phyloP scores from a whole-genome alignment of 2,329 filamentous ascomycete species.

The Aurifilum marmelostoma region DNA sequence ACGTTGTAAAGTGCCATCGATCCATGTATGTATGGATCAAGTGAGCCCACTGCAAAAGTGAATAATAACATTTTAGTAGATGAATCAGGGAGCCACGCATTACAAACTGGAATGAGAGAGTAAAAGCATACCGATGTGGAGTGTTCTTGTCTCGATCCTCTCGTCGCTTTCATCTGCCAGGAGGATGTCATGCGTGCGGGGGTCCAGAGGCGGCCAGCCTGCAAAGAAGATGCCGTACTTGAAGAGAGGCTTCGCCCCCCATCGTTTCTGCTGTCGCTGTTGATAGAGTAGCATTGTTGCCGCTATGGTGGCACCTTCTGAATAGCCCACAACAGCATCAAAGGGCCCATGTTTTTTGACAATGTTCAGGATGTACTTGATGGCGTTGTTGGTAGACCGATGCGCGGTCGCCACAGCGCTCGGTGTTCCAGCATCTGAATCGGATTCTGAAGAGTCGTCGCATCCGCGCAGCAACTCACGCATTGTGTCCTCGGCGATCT shows the following conservation, averaged over 20 bases:
- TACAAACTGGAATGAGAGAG: conserved; percentile 9
- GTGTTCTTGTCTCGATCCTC: conserved; percentile 55
- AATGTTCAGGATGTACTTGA: conserved; percentile 41
- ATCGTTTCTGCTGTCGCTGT: conserved; percentile 37
- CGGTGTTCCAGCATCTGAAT: neutral
- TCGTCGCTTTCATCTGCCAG: conserved; percentile 53
- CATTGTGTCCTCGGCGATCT: conserved; percentile 34
- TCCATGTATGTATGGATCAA: conserved; percentile 64
- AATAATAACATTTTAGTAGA: neutral
- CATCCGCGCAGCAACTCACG: conserved; percentile 26
- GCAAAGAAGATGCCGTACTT: conserved; percentile 56
- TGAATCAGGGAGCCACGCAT: no score
- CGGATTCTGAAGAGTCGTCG: conserved; percentile 2
- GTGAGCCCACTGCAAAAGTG: conserved; percentile 48
- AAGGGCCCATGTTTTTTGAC: conserved; percentile 37
- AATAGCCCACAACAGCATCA: conserved; percentile 63
- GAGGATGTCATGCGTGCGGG: conserved; percentile 47
- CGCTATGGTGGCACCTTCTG: conserved; percentile 61
- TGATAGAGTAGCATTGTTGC: conserved; percentile 57
- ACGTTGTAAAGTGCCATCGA: conserved; percentile 65
- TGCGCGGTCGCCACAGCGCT: conserved; percentile 35
- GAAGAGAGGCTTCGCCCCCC: conserved; percentile 43
- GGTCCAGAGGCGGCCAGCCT: conserved; percentile 56
- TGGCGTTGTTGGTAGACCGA: conserved; percentile 44
- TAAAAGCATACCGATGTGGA: conserved; percentile 52